Evolutionary conservation across 2,329 filamentous ascomycete species (phyloP).

Genomic region (Pyrenophora seminiperda): DNA sequence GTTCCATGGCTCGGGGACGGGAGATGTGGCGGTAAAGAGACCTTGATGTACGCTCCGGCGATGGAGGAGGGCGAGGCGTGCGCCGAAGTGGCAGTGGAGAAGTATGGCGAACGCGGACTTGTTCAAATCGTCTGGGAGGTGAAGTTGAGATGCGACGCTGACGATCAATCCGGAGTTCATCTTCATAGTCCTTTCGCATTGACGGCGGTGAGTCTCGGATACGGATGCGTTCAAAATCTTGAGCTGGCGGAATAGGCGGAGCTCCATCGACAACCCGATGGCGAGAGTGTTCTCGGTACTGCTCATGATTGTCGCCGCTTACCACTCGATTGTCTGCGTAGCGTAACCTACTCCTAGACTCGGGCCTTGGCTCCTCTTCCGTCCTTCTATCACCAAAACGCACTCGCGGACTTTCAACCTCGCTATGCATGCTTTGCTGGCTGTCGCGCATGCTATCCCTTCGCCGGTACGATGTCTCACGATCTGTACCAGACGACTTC

Average conservation of each 20-base stretch:
- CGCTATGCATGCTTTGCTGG: conserved; percentile 36
- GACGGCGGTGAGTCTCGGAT: conserved; percentile 23
- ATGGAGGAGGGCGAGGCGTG: conserved; percentile 1
- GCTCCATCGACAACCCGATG: conserved; percentile 18
- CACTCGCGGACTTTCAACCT: conserved; percentile 38
- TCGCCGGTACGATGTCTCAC: conserved; percentile 24
- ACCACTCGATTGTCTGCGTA: conserved; percentile 9
- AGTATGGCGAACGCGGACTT: conserved; percentile 18
- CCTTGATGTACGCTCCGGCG: conserved; percentile 7
- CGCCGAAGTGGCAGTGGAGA: conserved; percentile 18
- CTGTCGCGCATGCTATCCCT: conserved; percentile 27
- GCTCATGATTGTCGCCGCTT: conserved; percentile 14
- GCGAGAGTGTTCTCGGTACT: conserved; percentile 20
- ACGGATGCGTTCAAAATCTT: conserved; percentile 26
- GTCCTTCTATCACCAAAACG: conserved; percentile 31
- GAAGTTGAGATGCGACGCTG: conserved; percentile 23
- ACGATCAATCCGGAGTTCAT: conserved; percentile 27
- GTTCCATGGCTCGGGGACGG: conserved; percentile 8
- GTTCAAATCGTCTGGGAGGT: conserved; percentile 11
- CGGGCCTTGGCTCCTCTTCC: conserved; percentile 1
- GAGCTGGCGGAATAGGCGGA: conserved; percentile 17
- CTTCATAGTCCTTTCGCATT: conserved; percentile 16
- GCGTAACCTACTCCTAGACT: conserved; percentile 5
- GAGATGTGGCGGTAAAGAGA: conserved; percentile 24
- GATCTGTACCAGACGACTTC: conserved; percentile 24